phyloP scores from a whole-genome alignment of 2,329 filamentous ascomycete genomes.

The Dichotomopilus funicola region DNA sequence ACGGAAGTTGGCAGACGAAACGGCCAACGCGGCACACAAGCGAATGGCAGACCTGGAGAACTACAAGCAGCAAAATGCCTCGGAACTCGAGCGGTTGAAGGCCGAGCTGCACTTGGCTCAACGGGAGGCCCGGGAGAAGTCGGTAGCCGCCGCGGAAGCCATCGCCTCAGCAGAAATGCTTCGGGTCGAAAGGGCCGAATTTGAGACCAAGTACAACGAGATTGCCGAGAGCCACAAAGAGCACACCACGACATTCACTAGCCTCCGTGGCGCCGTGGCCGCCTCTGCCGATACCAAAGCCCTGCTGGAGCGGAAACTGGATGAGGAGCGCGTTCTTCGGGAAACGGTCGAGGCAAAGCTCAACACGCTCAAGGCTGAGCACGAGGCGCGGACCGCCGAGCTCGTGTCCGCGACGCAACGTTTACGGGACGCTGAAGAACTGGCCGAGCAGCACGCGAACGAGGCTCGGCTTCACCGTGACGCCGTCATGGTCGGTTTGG shows the following conservation, averaged over 20 bases:
- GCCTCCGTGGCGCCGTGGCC: conserved; percentile 69
- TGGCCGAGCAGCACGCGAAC: conserved; percentile 78
- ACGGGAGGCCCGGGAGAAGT: conserved; percentile 71
- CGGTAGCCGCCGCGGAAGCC: conserved; percentile 70
- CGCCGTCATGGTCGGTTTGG: conserved; percentile 75
- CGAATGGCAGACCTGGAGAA: conserved; percentile 77
- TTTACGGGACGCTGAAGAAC: conserved; percentile 77
- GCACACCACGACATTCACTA: conserved; percentile 63
- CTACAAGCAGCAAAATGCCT: conserved; percentile 74
- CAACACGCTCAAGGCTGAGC: conserved; percentile 68
- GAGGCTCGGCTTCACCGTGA: conserved; percentile 82
- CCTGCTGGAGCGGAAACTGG: conserved; percentile 71
- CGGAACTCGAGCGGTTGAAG: conserved; percentile 78
- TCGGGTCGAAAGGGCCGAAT: conserved; percentile 78
- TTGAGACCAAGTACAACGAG: conserved; percentile 62
- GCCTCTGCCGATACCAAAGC: conserved; percentile 72
- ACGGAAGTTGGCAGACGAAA: conserved; percentile 82
- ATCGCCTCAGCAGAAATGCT: conserved; percentile 67
- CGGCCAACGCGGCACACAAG: conserved; percentile 71
- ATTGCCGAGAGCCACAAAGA: conserved; percentile 61
- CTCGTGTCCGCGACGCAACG: conserved; percentile 67
- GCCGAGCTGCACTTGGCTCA: conserved; percentile 78
- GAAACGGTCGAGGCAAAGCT: conserved; percentile 73
- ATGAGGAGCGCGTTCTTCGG: conserved; percentile 71
- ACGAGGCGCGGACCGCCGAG: conserved; percentile 73